These are phyloP conservation scores for Plantago coronopus DNA, from an alignment of 305 asterid genomes.

Conservation along the genomic window DNA sequence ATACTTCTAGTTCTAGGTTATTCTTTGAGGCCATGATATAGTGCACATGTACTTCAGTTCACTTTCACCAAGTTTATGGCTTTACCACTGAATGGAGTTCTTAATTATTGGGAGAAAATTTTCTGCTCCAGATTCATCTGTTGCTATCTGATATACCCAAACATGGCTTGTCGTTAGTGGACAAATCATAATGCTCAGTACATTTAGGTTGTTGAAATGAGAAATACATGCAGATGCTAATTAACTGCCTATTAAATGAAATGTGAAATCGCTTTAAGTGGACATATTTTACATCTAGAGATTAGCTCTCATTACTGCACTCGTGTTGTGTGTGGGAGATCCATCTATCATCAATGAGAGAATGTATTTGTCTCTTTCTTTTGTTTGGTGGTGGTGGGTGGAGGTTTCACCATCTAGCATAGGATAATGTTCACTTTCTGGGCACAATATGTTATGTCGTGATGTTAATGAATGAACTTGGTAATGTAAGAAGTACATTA, in stretches of 20 bases:
- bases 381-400: slow-evolving; percentile 1
- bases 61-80: not conserved
- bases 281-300: slow-evolving; percentile 5
- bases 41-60: not conserved
- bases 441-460: not conserved
- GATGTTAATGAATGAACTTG: not conserved
- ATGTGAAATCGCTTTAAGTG: slow-evolving; percentile 2
- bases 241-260: slow-evolving; percentile 7
- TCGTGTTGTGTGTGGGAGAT: not conserved
- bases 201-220: not conserved
- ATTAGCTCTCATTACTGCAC: not conserved
- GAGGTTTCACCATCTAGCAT: not conserved
- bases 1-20: slow-evolving; percentile 18
- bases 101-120: not conserved
- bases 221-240: slow-evolving; percentile 11
- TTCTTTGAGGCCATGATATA: slow-evolving; percentile 10
- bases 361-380: not conserved
- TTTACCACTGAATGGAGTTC: slow-evolving; percentile 5
- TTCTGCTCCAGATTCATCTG: not conserved
- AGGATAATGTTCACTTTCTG: not conserved
- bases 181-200: not conserved
- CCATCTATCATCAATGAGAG: not conserved
- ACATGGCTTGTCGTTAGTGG: not conserved
- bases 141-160: not conserved
- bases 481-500: not conserved